A percentile compares a stretch with the other conserved stretches of the same genome.
These are phyloP conservation scores for Apiosordaria backusii DNA, from an alignment of 495 filamentous ascomycete species.

Conservation along the genomic window DNA sequence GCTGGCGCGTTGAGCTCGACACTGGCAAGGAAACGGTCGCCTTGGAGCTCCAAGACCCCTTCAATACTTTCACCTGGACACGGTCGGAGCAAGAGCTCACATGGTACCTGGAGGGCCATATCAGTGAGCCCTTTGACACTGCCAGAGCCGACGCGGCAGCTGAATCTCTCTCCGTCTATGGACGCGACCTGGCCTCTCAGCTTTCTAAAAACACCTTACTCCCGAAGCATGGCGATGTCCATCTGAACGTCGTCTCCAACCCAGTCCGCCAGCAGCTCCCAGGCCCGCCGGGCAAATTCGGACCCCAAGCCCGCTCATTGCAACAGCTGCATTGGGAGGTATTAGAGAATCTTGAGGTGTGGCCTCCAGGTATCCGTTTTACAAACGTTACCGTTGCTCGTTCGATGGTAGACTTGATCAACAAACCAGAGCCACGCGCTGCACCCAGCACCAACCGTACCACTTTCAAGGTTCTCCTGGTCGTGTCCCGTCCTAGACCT, in stretches of 20 bases:
- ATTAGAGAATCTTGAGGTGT: neutral
- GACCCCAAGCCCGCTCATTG: neutral
- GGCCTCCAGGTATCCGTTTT: too few relatives aligned
- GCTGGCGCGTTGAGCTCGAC: too few relatives aligned
- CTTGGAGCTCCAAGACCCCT: too few relatives aligned
- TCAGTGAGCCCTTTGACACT: constrained; percentile 7
- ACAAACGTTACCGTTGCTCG: too few relatives aligned
- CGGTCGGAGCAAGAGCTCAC: neutral
- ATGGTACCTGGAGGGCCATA: constrained; percentile 8
- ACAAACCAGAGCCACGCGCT: too few relatives aligned
- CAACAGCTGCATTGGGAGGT: constrained; percentile 10
- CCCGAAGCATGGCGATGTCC: neutral
- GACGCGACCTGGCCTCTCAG: neutral
- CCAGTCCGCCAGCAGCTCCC: too few relatives aligned
- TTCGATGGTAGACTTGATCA: too few relatives aligned
- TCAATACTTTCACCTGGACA: too few relatives aligned
- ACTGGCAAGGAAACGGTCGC: too few relatives aligned
- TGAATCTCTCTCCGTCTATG: neutral
- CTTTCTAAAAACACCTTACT: neutral
- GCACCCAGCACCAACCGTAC: too few relatives aligned
- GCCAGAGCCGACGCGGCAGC: neutral
- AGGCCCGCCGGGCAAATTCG: too few relatives aligned
- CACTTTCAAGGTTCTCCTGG: constrained; percentile 2
- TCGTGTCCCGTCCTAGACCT: constrained; percentile 2
- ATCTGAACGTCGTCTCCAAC: neutral